These are phyloP conservation scores for Salix exigua DNA, from an alignment of 345 rosid species.

Conservation along the genomic window DNA sequence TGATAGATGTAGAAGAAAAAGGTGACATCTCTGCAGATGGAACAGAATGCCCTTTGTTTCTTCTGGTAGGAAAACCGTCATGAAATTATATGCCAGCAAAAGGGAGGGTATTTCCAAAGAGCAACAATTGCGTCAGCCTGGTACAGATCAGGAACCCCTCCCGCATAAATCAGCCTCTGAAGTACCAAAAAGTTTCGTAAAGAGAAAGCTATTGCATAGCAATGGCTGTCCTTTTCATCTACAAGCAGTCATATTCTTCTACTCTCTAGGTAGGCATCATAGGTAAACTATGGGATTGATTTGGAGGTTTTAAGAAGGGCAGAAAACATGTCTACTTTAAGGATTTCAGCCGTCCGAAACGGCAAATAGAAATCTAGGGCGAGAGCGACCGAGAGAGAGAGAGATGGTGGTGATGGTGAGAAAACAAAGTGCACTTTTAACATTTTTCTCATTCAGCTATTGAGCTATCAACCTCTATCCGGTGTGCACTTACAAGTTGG, in stretches of 20 bases:
- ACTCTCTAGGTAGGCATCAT: background rate
- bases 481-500: constrained; percentile 16
- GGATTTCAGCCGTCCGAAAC: background rate
- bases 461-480: background rate
- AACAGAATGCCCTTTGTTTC: background rate
- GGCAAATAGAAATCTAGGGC: background rate
- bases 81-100: background rate
- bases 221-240: background rate
- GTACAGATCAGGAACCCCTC: background rate
- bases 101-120: background rate
- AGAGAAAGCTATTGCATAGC: background rate
- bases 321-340: background rate
- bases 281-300: background rate
- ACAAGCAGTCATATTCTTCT: background rate
- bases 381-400: too few relatives aligned
- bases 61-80: background rate
- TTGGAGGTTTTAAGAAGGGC: background rate
- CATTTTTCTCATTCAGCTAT: constrained; percentile 7
- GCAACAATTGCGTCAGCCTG: background rate
- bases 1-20: background rate
- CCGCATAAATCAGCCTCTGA: background rate
- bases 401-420: background rate
- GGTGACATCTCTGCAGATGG: background rate
- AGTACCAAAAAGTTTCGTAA: too few relatives aligned
- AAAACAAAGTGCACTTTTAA: constrained; percentile 13